These are phyloP conservation scores for Amphicarpaea edgeworthii DNA, from an alignment of 306 rosid species.

Conservation along the genomic window DNA sequence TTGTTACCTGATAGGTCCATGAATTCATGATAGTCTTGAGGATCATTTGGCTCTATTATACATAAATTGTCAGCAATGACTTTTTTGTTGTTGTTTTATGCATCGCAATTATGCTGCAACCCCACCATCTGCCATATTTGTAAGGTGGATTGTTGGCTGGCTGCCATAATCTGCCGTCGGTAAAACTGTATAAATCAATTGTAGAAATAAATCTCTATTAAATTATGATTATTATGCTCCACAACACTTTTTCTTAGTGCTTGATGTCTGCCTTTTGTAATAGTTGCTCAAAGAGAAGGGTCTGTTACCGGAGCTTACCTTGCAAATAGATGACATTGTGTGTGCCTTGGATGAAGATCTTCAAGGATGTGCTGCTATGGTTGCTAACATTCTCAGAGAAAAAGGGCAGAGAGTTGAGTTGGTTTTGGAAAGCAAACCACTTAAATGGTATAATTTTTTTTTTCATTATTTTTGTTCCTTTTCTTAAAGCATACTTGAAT, in stretches of 20 bases:
- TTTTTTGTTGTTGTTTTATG: no score
- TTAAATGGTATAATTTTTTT: conserved; percentile 69
- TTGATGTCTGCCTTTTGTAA: not conserved
- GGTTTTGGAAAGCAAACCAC: conserved; percentile 94
- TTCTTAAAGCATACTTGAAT: conserved; percentile 11
- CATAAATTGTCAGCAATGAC: no score
- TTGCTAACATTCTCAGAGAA: conserved; percentile 80
- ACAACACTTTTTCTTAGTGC: conserved; percentile 14
- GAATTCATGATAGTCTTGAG: not conserved
- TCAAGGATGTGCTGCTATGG: conserved; percentile 88
- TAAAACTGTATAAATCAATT: not conserved
- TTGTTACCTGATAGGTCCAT: not conserved
- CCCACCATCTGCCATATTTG: not conserved
- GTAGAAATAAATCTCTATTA: not conserved
- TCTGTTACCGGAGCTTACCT: conserved; percentile 74
- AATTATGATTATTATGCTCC: not conserved
- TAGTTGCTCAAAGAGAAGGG: conserved; percentile 97
- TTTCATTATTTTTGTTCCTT: conserved; percentile 12
- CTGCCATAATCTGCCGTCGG: not conserved
- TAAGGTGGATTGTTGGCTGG: not conserved
- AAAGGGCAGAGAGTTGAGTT: conserved; percentile 86
- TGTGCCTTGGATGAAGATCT: conserved; percentile 90
- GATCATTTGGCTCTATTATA: not conserved
- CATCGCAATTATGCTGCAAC: no score
- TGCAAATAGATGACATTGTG: conserved; percentile 72